Evolutionary conservation across 148 eudicot genomes (phyloP).

Genomic region (Fallopia convolvulus): DNA sequence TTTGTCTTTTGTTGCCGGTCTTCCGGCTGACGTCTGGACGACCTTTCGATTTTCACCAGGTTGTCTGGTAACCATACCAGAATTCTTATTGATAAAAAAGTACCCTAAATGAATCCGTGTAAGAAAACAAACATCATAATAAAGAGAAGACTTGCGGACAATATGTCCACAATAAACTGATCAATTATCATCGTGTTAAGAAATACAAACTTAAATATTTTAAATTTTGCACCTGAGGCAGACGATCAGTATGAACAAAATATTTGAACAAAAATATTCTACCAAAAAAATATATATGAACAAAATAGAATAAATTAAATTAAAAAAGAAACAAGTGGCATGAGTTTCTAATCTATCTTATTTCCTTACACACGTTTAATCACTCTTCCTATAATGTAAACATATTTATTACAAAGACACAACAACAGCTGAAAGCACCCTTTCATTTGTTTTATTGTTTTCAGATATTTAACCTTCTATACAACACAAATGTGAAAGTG

Average conservation of each 20-base stretch:
- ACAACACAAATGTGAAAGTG: background rate
- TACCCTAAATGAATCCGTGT: background rate
- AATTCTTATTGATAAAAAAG: no score
- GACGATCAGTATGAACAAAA: background rate
- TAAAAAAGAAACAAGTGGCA: background rate
- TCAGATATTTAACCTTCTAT: background rate
- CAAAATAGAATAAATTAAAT: background rate
- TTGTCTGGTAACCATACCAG: no score
- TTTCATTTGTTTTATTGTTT: background rate
- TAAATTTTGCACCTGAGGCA: background rate
- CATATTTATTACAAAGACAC: slow-evolving; percentile 1
- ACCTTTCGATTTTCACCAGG: no score
- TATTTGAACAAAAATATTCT: background rate
- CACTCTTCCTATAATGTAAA: background rate
- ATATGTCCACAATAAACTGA: background rate
- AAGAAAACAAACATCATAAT: background rate
- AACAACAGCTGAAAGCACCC: background rate
- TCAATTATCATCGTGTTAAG: background rate
- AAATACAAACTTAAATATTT: background rate
- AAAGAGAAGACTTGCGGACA: background rate
- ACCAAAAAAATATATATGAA: background rate
- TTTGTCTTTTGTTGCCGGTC: no score
- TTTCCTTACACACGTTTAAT: background rate
- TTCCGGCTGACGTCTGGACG: no score
- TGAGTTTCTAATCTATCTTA: background rate